A percentile compares a stretch with the other conserved stretches of the same genome.
Conservation (phyloP, 495 filamentous ascomycete species). For the Corynascus novoguineensis region DNA sequence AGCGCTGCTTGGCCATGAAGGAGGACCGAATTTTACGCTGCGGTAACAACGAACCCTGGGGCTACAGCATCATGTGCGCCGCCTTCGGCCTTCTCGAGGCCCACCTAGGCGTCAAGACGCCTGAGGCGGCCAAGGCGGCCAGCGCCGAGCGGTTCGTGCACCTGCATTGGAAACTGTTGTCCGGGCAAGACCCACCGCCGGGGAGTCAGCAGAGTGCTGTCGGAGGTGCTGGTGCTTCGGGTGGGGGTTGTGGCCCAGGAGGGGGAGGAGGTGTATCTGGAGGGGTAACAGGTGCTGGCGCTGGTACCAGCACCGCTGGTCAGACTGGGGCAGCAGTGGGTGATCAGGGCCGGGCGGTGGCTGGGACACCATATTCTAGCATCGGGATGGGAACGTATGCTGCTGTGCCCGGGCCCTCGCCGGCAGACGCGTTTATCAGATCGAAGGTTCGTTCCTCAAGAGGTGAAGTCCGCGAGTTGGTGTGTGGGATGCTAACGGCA, state of each 20-base stretch:
- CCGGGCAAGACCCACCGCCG: conserved; percentile 37
- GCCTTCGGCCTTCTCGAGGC: conserved; percentile 40
- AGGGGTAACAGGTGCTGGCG: neutral
- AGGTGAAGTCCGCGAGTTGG: neutral
- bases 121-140: conserved; percentile 36
- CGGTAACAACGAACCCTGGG: conserved; percentile 44
- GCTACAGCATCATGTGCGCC: conserved; percentile 41
- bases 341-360: neutral
- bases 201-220: conserved; percentile 18
- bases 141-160: conserved; percentile 37
- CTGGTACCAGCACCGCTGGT: neutral
- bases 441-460: conserved; percentile 21
- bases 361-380: conserved; percentile 1
- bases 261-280: neutral
- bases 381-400: neutral
- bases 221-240: neutral
- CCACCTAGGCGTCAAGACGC: conserved; percentile 35
- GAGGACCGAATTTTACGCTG: conserved; percentile 43
- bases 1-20: conserved; percentile 40
- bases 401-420: neutral
- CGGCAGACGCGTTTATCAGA: conserved; percentile 19
- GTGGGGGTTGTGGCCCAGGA: conserved; percentile 2
- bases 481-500: neutral
- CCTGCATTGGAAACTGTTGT: conserved; percentile 38
- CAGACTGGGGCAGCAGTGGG: neutral